These are phyloP conservation scores for Mucuna pruriens DNA, from an alignment of 306 rosid genomes.

Conservation along the genomic window DNA sequence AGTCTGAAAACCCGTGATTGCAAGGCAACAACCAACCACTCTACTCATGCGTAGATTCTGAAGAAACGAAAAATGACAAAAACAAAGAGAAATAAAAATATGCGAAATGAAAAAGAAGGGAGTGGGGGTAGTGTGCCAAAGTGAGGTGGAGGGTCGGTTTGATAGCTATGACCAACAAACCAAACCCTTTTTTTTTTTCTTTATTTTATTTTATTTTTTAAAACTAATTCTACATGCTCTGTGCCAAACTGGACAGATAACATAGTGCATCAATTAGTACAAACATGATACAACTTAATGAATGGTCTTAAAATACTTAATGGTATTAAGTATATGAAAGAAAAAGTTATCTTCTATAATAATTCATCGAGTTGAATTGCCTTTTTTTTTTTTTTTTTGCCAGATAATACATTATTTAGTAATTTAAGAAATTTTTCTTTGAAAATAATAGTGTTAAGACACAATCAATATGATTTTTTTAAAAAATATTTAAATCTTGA, in stretches of 20 bases:
- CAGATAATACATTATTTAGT: too few relatives aligned
- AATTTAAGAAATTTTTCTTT: too few relatives aligned
- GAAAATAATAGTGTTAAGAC: too few relatives aligned
- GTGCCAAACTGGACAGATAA: not conserved
- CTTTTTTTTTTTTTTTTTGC: too few relatives aligned
- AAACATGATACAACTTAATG: too few relatives aligned
- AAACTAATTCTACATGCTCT: not conserved
- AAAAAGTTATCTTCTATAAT: too few relatives aligned
- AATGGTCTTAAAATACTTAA: too few relatives aligned
- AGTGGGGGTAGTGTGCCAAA: constrained; percentile 43
- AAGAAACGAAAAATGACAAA: constrained; percentile 36
- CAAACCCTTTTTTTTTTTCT: not conserved
- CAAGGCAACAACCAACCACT: constrained; percentile 17
- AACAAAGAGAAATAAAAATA: not conserved
- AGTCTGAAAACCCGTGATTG: constrained; percentile 43
- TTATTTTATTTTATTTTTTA: not conserved
- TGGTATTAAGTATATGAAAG: too few relatives aligned
- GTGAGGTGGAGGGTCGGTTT: constrained; percentile 52
- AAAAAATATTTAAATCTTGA: too few relatives aligned
- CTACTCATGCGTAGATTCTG: constrained; percentile 32
- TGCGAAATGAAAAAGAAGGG: constrained; percentile 28
- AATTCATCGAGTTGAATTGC: too few relatives aligned
- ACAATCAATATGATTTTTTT: too few relatives aligned
- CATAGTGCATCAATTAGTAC: too few relatives aligned
- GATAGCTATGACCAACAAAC: constrained; percentile 52